Conservation (phyloP, 2,329 filamentous ascomycete genomes). For the Penicillium sp. region DNA sequence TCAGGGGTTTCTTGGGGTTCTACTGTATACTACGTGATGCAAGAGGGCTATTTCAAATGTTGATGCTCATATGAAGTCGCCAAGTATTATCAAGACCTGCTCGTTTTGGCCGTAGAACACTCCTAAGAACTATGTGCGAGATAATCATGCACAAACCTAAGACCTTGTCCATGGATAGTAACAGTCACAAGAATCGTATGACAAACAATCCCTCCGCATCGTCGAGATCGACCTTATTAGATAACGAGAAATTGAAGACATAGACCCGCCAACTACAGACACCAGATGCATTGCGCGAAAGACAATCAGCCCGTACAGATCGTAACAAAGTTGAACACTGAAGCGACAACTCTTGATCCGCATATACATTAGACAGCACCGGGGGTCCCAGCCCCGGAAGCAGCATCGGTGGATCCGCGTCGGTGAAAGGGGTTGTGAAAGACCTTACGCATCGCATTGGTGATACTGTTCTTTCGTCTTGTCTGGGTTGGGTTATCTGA, state of each 20-base stretch:
- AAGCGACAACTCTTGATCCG: neutral
- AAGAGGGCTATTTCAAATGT: neutral
- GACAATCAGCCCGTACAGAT: neutral
- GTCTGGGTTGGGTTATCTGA: slow-evolving; percentile 18
- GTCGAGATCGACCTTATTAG: slow-evolving; percentile 5
- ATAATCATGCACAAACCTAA: slow-evolving; percentile 2
- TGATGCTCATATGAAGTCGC: neutral
- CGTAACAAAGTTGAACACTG: neutral
- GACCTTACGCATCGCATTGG: slow-evolving; percentile 42
- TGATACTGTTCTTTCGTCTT: slow-evolving; percentile 35
- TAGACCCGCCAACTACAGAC: neutral
- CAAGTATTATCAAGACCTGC: slow-evolving; percentile 12
- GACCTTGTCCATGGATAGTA: slow-evolving; percentile 1
- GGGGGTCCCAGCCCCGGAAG: neutral
- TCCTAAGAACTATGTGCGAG: slow-evolving; percentile 1
- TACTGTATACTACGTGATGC: neutral
- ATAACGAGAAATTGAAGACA: slow-evolving; percentile 3
- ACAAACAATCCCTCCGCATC: neutral
- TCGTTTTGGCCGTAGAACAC: slow-evolving; percentile 2
- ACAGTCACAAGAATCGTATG: slow-evolving; percentile 1
- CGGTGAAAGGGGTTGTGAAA: slow-evolving; percentile 42
- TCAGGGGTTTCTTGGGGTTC: too few species aligned
- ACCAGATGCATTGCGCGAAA: slow-evolving; percentile 10
- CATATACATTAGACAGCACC: neutral
- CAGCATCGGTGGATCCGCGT: slow-evolving; percentile 28